Evolutionary conservation across 1,284 basidiomycete genomes (phyloP), one percentile per base, ranked within the genome.

Genomic region (Leccinum pachyderme): DNA sequence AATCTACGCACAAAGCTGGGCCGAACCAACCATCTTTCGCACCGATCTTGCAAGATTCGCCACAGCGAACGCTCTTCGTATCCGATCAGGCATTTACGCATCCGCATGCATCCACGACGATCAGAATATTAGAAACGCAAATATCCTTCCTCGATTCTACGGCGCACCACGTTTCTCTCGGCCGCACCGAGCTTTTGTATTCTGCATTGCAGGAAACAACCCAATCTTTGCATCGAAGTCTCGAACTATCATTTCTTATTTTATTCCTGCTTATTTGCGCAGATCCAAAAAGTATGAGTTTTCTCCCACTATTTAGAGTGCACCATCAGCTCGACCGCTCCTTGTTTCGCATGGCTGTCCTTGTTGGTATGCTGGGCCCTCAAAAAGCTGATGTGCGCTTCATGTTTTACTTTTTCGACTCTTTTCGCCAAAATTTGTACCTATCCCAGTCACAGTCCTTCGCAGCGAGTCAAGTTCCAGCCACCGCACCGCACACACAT

Each of bases 161-260:
- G 53, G 52, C 51, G 56, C 53, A 52, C 35, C 58, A 47, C 4
- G 39, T 12, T 9, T 22, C 47, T 57, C 53, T 52, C 44, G 37
- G 45, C 59, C 56, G 51, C 57, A 58, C 56, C 54, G 51, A 58
- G 37, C 43, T 57, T 53, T 59, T 54, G 59, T 55, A 68, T 63
- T 59, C 57, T 47, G 35, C 65, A 63, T 51, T 47, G 55, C 58
- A 68, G 58, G 47, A 62, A 51, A 62, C 66, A 63, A 66, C 39
- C 22, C 64, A 67, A 72, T 72, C 59, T 70, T 55, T 46, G 66
- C 70, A 72, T 72, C 61, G 53, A 72, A 72, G 57, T 69, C 58
- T 68, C 39, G 64, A 43, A 52, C 43, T 52, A 66, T 60, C 41
- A 67, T 55, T 66, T 58, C 55, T 63, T 57, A 71, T 70, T 68